These are phyloP conservation scores for Vigna reflexopilosa DNA, from an alignment of 306 rosid genomes.

Conservation along the genomic window DNA sequence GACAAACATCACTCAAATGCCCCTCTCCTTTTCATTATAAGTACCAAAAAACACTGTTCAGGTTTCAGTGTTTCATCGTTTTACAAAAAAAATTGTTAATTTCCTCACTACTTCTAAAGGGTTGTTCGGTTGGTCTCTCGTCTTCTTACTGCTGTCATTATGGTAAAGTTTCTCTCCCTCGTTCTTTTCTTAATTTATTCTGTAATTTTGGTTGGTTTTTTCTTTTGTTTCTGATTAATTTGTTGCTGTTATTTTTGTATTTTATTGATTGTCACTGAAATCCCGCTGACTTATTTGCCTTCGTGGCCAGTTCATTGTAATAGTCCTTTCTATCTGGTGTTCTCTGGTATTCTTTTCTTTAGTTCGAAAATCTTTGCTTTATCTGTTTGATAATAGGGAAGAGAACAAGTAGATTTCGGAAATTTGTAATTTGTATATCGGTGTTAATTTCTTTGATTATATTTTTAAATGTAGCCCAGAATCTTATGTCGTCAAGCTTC, in stretches of 20 bases:
- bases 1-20: neutral
- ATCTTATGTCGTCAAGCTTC: neutral
- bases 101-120: too few relatives aligned
- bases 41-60: neutral
- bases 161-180: constrained; percentile 41
- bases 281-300: neutral
- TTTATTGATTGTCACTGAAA: neutral
- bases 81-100: neutral
- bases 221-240: neutral
- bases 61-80: neutral
- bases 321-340: neutral
- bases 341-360: neutral
- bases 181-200: neutral
- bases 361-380: neutral
- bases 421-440: neutral
- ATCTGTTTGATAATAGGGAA: too few relatives aligned
- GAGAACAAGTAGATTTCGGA: neutral
- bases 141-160: constrained; percentile 16
- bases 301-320: neutral
- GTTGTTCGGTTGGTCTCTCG: too few relatives aligned
- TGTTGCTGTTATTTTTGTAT: neutral
- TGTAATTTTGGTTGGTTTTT: neutral
- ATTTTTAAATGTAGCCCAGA: neutral
- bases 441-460: neutral
- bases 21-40: neutral